A percentile compares a stretch with the other conserved stretches of the same genome.
Conservation (phyloP, 805 yeast species). For the Torulaspora franciscae region DNA sequence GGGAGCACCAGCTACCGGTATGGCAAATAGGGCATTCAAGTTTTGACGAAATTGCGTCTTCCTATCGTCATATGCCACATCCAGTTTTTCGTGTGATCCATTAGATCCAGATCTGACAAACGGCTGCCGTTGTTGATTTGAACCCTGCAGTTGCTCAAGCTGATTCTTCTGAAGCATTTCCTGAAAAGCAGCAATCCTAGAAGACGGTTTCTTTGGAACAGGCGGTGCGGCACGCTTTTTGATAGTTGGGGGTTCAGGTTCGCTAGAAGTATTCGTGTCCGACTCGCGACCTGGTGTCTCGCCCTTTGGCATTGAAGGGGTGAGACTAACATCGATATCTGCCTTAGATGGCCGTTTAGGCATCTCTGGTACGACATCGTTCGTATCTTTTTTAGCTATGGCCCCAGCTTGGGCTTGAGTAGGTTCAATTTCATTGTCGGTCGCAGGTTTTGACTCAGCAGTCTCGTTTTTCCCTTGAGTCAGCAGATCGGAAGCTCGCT, state of each 20-base stretch:
- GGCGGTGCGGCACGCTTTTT: conserved; percentile 41
- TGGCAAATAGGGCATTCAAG: conserved; percentile 56
- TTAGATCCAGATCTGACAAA: too few species aligned
- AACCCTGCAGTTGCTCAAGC: conserved; percentile 48
- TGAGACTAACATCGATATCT: neutral
- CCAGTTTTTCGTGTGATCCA: too few species aligned
- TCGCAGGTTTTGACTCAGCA: too few species aligned
- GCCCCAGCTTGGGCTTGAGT: too few species aligned
- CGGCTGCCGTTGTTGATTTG: conserved; percentile 35
- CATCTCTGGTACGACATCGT: neutral
- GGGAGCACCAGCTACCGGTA: conserved; percentile 46
- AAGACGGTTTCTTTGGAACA: conserved; percentile 72
- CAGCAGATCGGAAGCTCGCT: too few species aligned
- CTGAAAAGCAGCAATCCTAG: conserved; percentile 76
- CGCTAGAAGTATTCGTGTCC: neutral
- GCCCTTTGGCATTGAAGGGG: neutral
- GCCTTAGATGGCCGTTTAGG: neutral
- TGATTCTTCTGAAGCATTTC: conserved; percentile 60
- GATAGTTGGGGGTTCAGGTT: neutral
- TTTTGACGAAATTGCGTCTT: conserved; percentile 49
- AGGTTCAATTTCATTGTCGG: too few species aligned
- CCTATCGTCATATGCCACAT: conserved; percentile 1
- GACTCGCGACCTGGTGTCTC: neutral
- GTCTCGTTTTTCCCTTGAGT: too few species aligned
- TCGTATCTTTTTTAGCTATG: too few species aligned